These are phyloP conservation scores for Cutaneotrichosporon daszewskae DNA, from an alignment of 1,284 basidiomycete species.

Conservation along the genomic window DNA sequence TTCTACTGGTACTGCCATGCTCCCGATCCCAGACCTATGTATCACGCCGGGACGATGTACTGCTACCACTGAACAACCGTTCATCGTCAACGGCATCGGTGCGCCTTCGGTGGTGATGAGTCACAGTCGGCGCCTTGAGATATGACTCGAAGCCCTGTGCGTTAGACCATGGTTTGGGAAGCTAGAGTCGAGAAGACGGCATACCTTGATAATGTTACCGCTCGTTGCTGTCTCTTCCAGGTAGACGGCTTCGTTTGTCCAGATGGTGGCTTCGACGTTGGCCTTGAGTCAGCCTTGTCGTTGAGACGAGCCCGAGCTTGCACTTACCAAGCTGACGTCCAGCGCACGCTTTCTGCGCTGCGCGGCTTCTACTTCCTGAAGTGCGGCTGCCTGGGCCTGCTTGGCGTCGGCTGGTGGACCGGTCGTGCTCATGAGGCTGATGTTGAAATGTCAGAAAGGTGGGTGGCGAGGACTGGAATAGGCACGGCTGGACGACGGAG, in stretches of 20 bases:
- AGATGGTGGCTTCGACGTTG: slow-evolving; percentile 48
- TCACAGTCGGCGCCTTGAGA: slow-evolving; percentile 43
- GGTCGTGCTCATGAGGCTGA: slow-evolving; percentile 30
- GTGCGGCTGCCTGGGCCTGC: slow-evolving; percentile 40
- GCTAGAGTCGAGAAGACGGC: not conserved
- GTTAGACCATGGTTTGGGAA: not conserved
- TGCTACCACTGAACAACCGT: slow-evolving; percentile 47
- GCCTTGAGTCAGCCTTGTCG: slow-evolving; percentile 34
- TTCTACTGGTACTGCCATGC: no score
- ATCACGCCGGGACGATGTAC: slow-evolving; percentile 42
- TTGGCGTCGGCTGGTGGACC: slow-evolving; percentile 45
- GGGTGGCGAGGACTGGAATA: not conserved
- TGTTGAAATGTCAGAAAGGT: not conserved
- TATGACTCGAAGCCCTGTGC: slow-evolving; percentile 49
- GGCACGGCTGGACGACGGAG: not conserved
- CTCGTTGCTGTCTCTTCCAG: slow-evolving; percentile 46
- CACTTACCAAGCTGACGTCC: slow-evolving; percentile 34
- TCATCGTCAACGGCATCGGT: slow-evolving; percentile 43
- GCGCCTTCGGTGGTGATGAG: slow-evolving; percentile 29
- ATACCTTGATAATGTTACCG: slow-evolving; percentile 49
- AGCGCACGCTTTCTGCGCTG: slow-evolving; percentile 35
- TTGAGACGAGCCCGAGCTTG: not conserved
- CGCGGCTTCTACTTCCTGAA: slow-evolving; percentile 40
- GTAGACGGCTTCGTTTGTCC: slow-evolving; percentile 50
- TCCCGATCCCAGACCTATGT: no score